phyloP scores from a whole-genome alignment of 352 stramenopile species.

The Globisporangium paroecandrum region DNA sequence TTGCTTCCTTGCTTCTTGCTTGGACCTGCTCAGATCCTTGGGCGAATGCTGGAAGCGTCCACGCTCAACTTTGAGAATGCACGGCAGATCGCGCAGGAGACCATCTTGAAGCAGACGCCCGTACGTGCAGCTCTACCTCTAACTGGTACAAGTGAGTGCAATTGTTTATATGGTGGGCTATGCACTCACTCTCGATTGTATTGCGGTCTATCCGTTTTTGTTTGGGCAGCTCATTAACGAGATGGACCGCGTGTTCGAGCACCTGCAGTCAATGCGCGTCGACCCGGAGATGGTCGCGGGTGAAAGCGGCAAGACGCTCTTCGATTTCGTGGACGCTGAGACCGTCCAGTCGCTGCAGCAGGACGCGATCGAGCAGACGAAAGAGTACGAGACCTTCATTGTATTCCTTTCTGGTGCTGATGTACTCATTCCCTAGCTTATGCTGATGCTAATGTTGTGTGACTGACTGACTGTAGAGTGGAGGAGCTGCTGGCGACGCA shows the following conservation, averaged over 20 bases:
- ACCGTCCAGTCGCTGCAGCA: conserved; percentile 77
- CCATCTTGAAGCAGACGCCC: conserved; percentile 57
- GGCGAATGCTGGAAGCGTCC: conserved; percentile 61
- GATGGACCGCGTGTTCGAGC: conserved; percentile 73
- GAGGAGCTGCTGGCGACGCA: conserved; percentile 64
- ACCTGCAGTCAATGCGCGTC: conserved; percentile 45
- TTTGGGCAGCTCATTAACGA: conserved; percentile 53
- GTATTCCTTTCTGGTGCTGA: neutral
- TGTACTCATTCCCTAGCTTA: neutral
- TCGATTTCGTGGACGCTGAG: conserved; percentile 82
- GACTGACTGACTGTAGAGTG: conserved; percentile 32
- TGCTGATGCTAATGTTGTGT: neutral
- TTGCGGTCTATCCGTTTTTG: neutral
- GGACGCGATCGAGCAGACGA: conserved; percentile 66
- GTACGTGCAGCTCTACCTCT: conserved; percentile 18
- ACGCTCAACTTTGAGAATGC: conserved; percentile 56
- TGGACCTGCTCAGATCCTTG: conserved; percentile 37
- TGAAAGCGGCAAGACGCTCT: conserved; percentile 69
- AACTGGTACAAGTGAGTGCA: neutral
- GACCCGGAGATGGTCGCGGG: conserved; percentile 52
- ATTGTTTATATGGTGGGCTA: neutral
- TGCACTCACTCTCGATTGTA: neutral
- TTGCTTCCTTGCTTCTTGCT: neutral
- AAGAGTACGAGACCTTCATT: conserved; percentile 36
- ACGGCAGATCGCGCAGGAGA: conserved; percentile 38